Base-by-base conservation (phyloP, 352 stramenopile genomes). In the Pilasporangium apinafurcum region DNA sequence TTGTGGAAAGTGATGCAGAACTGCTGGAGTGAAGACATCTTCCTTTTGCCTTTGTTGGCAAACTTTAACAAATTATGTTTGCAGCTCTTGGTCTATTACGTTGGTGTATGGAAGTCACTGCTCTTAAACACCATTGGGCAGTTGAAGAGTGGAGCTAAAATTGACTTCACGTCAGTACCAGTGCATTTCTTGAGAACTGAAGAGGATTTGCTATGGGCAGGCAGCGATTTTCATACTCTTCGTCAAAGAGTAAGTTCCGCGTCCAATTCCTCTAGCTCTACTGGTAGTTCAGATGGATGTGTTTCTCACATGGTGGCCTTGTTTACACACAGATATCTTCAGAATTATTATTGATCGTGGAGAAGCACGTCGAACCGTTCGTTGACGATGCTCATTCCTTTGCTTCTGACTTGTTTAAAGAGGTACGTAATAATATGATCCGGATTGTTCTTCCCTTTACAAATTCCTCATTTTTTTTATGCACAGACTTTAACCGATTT, bases 181-280 rank as follows among this genome's bases (percentile, higher is more conserved):
- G 57, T 86, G 12, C 60, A 61, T 31, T 71, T 78, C 29, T 44
- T 91, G 1, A 43, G 40, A 1, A 68, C 17, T 4, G 70, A 84
- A 27, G 78, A 91, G 37, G 78, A 93, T 43, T 38, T 91, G n/a
- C 29, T 88, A 7, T 73, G 59, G 38, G 72, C 75, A 29, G 82
- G 65, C 31, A 88, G 68, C 20, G 77, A 94, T 37, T 85, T 92
- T n/a, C 67, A 83, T 13, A 20, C 83, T 17, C 48, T 94, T 3
- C 38, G 50, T 3, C 37, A 60, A 16, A 83, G 83, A 52, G 81
- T 93, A 43, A 8, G 48, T 5, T 31, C 10, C 20, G 20, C 17
- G 13, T n/a, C n/a, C n/a, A n/a, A n/a, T n/a, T 27, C 31, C 8
- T 12, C 20, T 48, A 4, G 8, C 12, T 14, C n/a, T 22, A 4